Conservation (phyloP, 139 green algal species). For the Asterochloris erici region DNA sequence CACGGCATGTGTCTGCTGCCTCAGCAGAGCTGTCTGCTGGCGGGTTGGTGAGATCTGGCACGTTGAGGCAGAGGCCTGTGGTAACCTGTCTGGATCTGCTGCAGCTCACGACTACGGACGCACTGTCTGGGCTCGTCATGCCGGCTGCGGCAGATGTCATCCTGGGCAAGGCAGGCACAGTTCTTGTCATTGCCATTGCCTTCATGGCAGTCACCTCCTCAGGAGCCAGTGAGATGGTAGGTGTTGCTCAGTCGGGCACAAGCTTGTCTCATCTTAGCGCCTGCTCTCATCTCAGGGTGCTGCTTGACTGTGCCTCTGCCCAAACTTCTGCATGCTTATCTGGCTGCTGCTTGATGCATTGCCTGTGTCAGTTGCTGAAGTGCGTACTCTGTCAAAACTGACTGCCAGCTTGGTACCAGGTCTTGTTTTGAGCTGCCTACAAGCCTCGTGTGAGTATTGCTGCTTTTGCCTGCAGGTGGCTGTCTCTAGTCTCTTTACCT, state of each 20-base stretch:
- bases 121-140: slow-evolving; percentile 10
- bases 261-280: not conserved
- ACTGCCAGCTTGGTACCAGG: too few species aligned
- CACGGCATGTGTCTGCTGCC: too few species aligned
- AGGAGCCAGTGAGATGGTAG: slow-evolving; percentile 12
- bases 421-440: not conserved
- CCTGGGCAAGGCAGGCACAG: slow-evolving; percentile 11
- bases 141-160: slow-evolving; percentile 13
- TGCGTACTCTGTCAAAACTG: too few species aligned
- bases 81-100: not conserved
- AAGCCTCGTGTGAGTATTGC: not conserved
- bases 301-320: too few species aligned
- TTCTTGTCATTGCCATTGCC: slow-evolving; percentile 16
- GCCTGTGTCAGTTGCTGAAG: too few species aligned
- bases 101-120: slow-evolving; percentile 8
- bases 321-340: too few species aligned
- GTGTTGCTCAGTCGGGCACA: not conserved
- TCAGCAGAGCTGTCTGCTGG: too few species aligned
- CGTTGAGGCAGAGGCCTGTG: too few species aligned
- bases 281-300: too few species aligned
- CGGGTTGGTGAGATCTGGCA: too few species aligned
- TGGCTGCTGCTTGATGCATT: too few species aligned
- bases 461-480: not conserved
- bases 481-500: slow-evolving; percentile 19
- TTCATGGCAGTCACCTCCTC: slow-evolving; percentile 23